Base-by-base conservation (phyloP, 306 rosid species). In the Lotus japonicus region DNA sequence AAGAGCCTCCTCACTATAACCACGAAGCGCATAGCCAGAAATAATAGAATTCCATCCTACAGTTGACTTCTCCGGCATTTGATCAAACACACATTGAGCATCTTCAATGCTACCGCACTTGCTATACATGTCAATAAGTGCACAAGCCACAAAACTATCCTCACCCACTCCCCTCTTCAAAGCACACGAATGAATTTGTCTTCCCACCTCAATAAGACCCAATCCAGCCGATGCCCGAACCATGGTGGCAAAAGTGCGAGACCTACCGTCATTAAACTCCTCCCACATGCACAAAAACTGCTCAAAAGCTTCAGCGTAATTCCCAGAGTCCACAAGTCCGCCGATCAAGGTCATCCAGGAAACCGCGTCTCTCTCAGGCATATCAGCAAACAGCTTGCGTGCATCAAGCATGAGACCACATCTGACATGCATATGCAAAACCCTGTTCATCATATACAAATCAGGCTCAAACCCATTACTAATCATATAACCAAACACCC, bases 1-100 rank as follows among this genome's bases (percentile, higher is more conserved):
- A 55, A 92, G 85, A 51, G 96, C 98, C 66, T 87, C 88, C 76
- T 92, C 92, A 56, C 88, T 92, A 64, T 82, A 84, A 64, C 98
- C 96, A 68, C 81, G 92, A 71, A 92, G 89, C 1, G 95, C 98
- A 58, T 89, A 85, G 72, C 83, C 90, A n/a, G 96, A 90, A 71
- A 87, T 89, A 23, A 92, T 92, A 56, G 90, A 75, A 64, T 92
- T 92, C 96, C 98, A 92, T 43, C 84, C 92, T 1, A 89, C 95
- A 1, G 92, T 84, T 0, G 92, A 81, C 85, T 92, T 89, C 73
- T 75, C 69, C 0, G 91, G 88, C 92, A 92, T 83, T 72, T 81
- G 88, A 70, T 89, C 86, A 68, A 92, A 92, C 17, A 87, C 95
- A 62, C 58, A 80, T 1, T 72, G 92, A 44, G 98, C 96, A 74